A percentile compares a stretch with the other conserved stretches of the same genome.
Evolutionary conservation across 169 alveolate species (phyloP).

Genomic region (Plasmodium reichenowi): DNA sequence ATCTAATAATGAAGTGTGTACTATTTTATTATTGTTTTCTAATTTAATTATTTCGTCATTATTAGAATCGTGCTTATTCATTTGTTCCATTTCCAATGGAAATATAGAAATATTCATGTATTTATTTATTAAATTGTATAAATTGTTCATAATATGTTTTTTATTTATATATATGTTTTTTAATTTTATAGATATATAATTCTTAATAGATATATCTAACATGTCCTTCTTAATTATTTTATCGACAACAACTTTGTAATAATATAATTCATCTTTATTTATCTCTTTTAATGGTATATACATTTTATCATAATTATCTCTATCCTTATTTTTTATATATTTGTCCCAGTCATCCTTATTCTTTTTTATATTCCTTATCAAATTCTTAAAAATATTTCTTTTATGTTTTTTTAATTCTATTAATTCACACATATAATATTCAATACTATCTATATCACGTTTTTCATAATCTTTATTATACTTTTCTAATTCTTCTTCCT

Average conservation of each 20-base stretch:
- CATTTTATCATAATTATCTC: neutral
- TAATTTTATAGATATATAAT: slow-evolving; percentile 15
- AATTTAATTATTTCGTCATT: neutral
- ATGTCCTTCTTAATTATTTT: slow-evolving; percentile 18
- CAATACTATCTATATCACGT: neutral
- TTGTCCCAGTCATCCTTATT: slow-evolving; percentile 13
- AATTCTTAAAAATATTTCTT: slow-evolving; percentile 7
- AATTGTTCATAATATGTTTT: slow-evolving; percentile 1
- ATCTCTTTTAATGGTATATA: slow-evolving; percentile 37
- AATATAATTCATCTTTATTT: slow-evolving; percentile 16
- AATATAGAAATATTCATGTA: neutral
- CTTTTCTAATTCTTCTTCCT: neutral
- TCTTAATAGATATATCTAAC: slow-evolving; percentile 4
- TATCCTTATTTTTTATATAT: slow-evolving; percentile 4
- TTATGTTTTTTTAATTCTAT: slow-evolving; percentile 5
- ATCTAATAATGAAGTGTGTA: neutral
- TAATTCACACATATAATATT: slow-evolving; percentile 15
- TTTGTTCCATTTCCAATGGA: neutral
- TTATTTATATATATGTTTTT: neutral
- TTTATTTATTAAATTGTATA: slow-evolving; percentile 16
- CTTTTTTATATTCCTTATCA: slow-evolving; percentile 11
- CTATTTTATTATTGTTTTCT: neutral
- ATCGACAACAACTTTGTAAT: slow-evolving; percentile 22
- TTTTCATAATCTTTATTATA: neutral
- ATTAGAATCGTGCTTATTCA: neutral